Evolutionary conservation across 108 stramenopile genomes (phyloP).

Genomic region (Nannochloropsis gaditana): DNA sequence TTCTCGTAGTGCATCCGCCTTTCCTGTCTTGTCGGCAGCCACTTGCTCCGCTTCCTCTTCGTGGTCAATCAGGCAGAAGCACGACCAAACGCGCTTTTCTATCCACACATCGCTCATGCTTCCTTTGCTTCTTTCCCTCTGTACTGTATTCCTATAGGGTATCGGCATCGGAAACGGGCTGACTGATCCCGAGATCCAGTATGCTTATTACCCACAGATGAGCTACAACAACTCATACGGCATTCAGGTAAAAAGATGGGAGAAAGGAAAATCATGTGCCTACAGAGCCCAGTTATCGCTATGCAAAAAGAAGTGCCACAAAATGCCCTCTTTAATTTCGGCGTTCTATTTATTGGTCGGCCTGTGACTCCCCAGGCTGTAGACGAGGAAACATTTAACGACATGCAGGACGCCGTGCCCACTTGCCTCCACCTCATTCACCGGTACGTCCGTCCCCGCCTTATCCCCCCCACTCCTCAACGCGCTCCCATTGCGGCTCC

Average conservation of each 20-base stretch:
- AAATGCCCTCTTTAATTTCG: no score
- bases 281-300: no score
- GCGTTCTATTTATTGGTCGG: no score
- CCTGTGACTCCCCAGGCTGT: slow-evolving; percentile 46
- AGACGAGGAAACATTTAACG: slow-evolving; percentile 58
- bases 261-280: no score
- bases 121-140: background rate
- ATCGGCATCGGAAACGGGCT: slow-evolving; percentile 91
- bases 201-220: slow-evolving; percentile 81
- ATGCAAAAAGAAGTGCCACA: no score
- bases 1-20: slow-evolving; percentile 52
- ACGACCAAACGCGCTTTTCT: no score
- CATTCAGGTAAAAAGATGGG: slow-evolving; percentile 45
- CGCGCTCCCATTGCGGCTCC: no score
- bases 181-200: slow-evolving; percentile 82
- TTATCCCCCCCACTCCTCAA: background rate
- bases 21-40: no score
- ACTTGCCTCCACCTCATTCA: slow-evolving; percentile 68
- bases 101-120: background rate
- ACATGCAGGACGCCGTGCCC: slow-evolving; percentile 56
- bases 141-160: slow-evolving; percentile 43
- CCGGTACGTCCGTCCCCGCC: slow-evolving; percentile 52
- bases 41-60: no score
- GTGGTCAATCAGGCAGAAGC: no score
- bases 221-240: slow-evolving; percentile 81